Base-by-base conservation (phyloP, 2,329 filamentous ascomycete genomes). In the Remersonia thermophila region DNA sequence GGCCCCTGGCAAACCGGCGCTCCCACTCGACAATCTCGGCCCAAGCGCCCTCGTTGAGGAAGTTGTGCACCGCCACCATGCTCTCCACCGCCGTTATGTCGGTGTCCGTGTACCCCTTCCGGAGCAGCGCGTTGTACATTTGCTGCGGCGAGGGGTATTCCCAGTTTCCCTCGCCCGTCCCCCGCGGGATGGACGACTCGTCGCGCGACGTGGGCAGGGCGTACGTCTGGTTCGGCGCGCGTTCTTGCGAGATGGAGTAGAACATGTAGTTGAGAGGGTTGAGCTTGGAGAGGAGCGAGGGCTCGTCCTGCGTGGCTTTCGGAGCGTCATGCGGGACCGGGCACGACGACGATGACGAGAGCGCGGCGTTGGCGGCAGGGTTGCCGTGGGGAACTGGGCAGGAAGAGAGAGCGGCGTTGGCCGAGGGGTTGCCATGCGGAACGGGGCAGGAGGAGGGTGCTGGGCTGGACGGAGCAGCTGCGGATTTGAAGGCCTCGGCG, bases 61-160 rank as follows among this genome's bases (percentile, higher is more conserved):
- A 96, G 61, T 98, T 98, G 67, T 98, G 91, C 9, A 96, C 85
- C 0, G 85, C 82, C 5, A 98, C 91, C 91, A 98, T 98, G 53
- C 80, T 79, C 60, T 95, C 87, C 11, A 98, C 87, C 3, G 87
- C 86, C 14, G 89, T 91, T 37, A 85, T 74, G 38, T 93, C 87
- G 0, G 91, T 96, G 56, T 96, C 87, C 1, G 82, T 86, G 60
- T 95, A 91, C 40, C 91, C 91, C 61, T 98, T 98, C 45, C 91
- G 80, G 43, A 96, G 65, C 62, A 98, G 80, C 7, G 91, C 91
- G 54, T 98, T 96, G 69, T 96, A 98, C 91, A 98, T 98, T 61
- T 98, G 91, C 63, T 98, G 91, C 0, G 91, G 89, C 0, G 86
- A 95, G 0, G 91, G 91, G 55, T 98, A 98, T 60, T 96, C 91